Base-by-base conservation (phyloP, 1,284 basidiomycete genomes). In the Moesziomyces globuligerus region DNA sequence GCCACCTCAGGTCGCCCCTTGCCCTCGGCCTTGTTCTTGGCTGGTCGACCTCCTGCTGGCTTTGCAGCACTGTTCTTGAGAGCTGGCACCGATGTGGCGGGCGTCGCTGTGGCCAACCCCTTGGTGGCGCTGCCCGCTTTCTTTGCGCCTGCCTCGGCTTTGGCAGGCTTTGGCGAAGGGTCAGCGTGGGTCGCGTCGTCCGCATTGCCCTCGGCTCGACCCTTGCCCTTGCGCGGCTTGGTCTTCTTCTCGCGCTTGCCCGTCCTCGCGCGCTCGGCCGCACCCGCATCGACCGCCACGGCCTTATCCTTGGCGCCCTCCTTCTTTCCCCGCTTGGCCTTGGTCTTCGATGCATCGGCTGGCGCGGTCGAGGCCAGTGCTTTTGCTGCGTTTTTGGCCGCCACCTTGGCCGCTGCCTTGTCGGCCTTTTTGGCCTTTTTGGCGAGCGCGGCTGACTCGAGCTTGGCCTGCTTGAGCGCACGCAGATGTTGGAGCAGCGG, bases 401-500 rank as follows among this genome's bases (percentile, higher is more conserved):
- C 37, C 9, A 18, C 40, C 7, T 48, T 56, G 34, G 51, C 51
- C 21, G 18, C 41, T 2, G 44, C 55, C 13, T 51, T 52, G 17
- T 54, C 54, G 29, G 47, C 17, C 43, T 65, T 73, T 39, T 70
- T 60, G 18, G 66, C 52, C 46, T 49, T 53, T 25, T 55, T 69
- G n/a, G 47, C 45, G 20, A 54, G 48, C 2, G 66, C 68, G 1
- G 60, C 48, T 15, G 61, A 47, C 26, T 69, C 74, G 28, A 50
- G 34, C 34, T 48, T 58, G 7, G 69, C 72, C 37, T 57, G 40
- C 45, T 76, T 66, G 39, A 64, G 42, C 11, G 57, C 53, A 2
- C 76, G 51, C 26, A 79, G 49, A 49, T 79, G 74, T 34, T 76
- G 72, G 37, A 79, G 51, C 23, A 78, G 45, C n/a, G 77, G 75